Evolutionary conservation across 805 yeast genomes (phyloP).

Genomic region (Candida pseudoglaebosa): DNA sequence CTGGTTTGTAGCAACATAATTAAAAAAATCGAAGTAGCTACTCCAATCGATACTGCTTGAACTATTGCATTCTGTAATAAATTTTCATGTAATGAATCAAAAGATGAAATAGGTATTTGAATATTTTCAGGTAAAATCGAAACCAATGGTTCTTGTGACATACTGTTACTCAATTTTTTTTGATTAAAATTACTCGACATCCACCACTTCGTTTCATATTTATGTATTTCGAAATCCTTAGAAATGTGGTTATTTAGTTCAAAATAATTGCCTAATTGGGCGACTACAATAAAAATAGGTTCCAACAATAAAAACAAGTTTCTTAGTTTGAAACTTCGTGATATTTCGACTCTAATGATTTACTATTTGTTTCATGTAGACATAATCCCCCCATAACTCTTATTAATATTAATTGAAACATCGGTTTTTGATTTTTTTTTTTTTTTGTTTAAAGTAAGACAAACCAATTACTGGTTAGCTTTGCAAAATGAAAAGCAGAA

Average conservation of each 20-base stretch:
- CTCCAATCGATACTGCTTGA: conserved; percentile 10
- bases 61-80: conserved; percentile 5
- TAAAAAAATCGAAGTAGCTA: conserved; percentile 7
- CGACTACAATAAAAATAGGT: not conserved
- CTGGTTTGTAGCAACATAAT: conserved; percentile 2
- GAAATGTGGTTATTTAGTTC: not conserved
- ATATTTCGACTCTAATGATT: no score
- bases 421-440: no score
- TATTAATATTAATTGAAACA: no score
- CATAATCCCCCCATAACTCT: no score
- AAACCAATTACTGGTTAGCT: no score
- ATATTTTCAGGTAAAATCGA: not conserved
- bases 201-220: no score
- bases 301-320: not conserved
- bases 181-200: no score
- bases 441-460: no score
- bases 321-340: no score
- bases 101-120: not conserved
- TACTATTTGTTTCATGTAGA: no score
- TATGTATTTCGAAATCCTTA: not conserved
- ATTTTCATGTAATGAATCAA: conserved; percentile 7
- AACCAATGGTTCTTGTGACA: not conserved
- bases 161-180: no score
- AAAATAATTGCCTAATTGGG: not conserved
- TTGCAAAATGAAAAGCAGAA: no score